Evolutionary conservation across 2,329 filamentous ascomycete genomes (phyloP), one percentile per base, ranked within the genome.

Genomic region (Thielaviopsis euricoi): DNA sequence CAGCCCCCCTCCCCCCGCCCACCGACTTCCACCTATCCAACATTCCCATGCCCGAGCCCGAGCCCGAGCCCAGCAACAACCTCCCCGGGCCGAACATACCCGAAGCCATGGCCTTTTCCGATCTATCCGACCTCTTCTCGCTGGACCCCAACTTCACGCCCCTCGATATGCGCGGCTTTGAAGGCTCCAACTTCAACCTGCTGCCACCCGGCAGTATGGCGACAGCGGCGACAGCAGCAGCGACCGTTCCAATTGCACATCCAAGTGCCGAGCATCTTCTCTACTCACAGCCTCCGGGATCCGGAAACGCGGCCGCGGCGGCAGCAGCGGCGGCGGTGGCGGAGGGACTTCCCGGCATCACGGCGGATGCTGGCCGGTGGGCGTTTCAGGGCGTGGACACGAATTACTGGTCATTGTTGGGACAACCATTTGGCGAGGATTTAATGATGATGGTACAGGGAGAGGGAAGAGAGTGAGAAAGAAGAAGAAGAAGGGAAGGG

Each of bases 321-420:
- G 25, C 25, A 7, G 25, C 25, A 4, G 25, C 25, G 25, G 25
- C 25, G 3, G 25, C 25, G 25, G 25, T 7, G 7, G 25, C 25
- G 7, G 29, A 33, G 29, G 29, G 48, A n/a, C 50, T 57, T 4
- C 65, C 67, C 1, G 65, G 66, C 19, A 61, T 68, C 17, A 64
- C 65, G 4, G 65, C 64, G 10, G 70, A 70, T 51, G 63, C 67
- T 0, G 68, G 71, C 17, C 65, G 72, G 23, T 73, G 71, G 71
- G 67, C 68, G 1, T 67, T 73, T 10, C 71, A 73, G 56, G 70
- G 69, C 3, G 67, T 73, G 2, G 71, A 73, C 55, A 69, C 67
- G 13, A 66, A 67, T 1, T 69, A 67, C 46, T 70, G 68, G 68
- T 66, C 66, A 3, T 64, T 69, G 60, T 55, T 70, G 50, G 69